Evolutionary conservation across 345 rosid genomes (phyloP), one percentile per base, ranked within the genome.

Genomic region (Arabidopsis suecica): DNA sequence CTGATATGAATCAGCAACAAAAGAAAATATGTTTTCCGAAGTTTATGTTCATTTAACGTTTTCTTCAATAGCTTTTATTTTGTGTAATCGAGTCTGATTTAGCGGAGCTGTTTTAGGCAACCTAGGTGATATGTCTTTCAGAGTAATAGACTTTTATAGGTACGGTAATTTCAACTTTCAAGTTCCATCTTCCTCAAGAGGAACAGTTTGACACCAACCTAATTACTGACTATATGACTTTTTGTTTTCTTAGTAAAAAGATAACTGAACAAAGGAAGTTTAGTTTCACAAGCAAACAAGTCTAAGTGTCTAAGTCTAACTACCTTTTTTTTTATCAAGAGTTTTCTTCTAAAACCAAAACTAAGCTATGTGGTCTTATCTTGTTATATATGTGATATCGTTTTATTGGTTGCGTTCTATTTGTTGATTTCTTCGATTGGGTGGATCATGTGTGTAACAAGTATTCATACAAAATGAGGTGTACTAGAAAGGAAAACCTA

Each of bases 271-370:
- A 44, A 36, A 42, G 45, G 5, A 54, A 73, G 32, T 65, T 25
- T 20, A 55, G 57, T 64, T 64, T 64, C 55, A 36, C 32, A 64
- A 45, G 56, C 28, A 63, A 64, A 38, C 32, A 72, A 38, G 45
- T 61, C 61, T 28, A 23, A 23, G n/a, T 4, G n/a, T n/a, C n/a
- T n/a, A n/a, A n/a, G n/a, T n/a, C n/a, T n/a, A n/a, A n/a, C n/a
- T n/a, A n/a, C n/a, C n/a, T n/a, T n/a, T 14, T 41, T 14, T 42
- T 41, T 42, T 14, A 5, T 13, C 37, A 25, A 25, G 23, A 25
- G 6, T 59, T 20, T 69, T 69, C 40, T 10, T 28, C 16, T 7
- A 25, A 28, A 55, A 68, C 12, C 25, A 54, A 54, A 68, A 40
- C 32, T 69, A 18, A 44, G 55, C 40, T 56, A 69, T 28, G 32